Evolutionary conservation across 1,139 yeast species (phyloP).

Genomic region (Sugiyamaella neomexicana): DNA sequence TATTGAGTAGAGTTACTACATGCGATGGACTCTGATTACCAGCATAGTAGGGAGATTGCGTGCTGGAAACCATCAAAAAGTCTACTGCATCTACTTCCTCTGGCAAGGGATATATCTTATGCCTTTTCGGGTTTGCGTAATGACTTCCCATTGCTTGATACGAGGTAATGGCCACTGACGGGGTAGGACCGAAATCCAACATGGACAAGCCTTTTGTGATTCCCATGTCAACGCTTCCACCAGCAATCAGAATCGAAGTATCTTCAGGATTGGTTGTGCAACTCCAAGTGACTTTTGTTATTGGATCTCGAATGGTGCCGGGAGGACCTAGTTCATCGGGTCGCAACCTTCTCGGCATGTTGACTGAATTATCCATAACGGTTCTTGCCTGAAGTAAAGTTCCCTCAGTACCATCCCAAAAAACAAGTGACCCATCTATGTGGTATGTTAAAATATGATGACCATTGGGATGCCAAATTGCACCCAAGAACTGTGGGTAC

Average conservation of each 20-base stretch:
- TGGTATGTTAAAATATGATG: constrained; percentile 77
- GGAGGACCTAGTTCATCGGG: constrained; percentile 17
- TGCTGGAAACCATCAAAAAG: constrained; percentile 53
- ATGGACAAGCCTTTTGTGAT: constrained; percentile 59
- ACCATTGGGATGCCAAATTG: constrained; percentile 92
- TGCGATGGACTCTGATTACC: constrained; percentile 48
- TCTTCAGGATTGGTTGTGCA: constrained; percentile 79
- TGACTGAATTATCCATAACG: constrained; percentile 62
- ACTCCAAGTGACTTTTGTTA: constrained; percentile 60
- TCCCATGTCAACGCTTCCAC: constrained; percentile 55
- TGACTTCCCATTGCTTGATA: constrained; percentile 79
- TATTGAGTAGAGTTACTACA: constrained; percentile 57
- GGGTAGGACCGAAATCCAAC: constrained; percentile 78
- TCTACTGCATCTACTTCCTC: constrained; percentile 45
- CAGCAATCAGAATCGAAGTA: constrained; percentile 70
- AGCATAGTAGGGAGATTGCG: constrained; percentile 48
- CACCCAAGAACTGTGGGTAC: constrained; percentile 56
- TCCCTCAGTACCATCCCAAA: constrained; percentile 89
- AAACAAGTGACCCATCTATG: constrained; percentile 77
- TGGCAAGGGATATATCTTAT: constrained; percentile 55
- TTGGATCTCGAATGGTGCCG: constrained; percentile 39
- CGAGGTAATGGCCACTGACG: constrained; percentile 75
- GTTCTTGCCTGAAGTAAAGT: constrained; percentile 73
- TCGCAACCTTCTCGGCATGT: constrained; percentile 45
- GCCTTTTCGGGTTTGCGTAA: constrained; percentile 65